phyloP scores from a whole-genome alignment of 2,329 filamentous ascomycete genomes.

The Xylaria sp. region DNA sequence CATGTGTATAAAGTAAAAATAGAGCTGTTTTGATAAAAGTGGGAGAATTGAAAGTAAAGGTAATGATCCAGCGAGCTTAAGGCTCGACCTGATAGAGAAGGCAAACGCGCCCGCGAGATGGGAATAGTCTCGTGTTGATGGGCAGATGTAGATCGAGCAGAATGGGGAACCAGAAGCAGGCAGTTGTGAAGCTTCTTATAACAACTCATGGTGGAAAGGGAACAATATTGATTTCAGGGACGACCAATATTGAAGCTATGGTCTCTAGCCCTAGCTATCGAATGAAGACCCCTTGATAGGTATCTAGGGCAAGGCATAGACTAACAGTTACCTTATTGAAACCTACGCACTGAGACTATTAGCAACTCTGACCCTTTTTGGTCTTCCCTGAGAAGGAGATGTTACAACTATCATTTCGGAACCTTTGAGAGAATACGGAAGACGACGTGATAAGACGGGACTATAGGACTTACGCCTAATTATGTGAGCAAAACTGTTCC shows the following conservation, averaged over 20 bases:
- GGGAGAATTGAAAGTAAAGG: not conserved
- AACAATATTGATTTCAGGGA: constrained; percentile 19
- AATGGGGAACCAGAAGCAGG: not conserved
- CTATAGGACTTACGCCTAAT: not conserved
- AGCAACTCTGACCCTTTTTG: not conserved
- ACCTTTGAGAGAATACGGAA: not conserved
- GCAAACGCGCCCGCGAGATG: not conserved
- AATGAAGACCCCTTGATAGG: constrained; percentile 7
- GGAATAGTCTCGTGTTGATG: not conserved
- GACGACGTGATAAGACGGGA: not conserved
- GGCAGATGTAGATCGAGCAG: not conserved
- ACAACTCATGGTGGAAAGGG: constrained; percentile 3
- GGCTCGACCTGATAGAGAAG: not conserved
- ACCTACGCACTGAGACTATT: not conserved
- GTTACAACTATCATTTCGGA: no score
- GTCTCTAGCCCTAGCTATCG: not conserved
- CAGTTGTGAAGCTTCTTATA: constrained; percentile 23
- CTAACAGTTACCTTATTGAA: constrained; percentile 1
- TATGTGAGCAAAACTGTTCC: not conserved
- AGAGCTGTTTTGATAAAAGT: not conserved
- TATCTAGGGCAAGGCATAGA: not conserved
- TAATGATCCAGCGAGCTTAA: not conserved
- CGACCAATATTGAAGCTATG: constrained; percentile 27
- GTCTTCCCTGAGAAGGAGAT: not conserved
- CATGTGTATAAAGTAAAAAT: constrained; percentile 9